Conservation (phyloP, 1,139 yeast genomes). For the Komagataea norvegica region DNA sequence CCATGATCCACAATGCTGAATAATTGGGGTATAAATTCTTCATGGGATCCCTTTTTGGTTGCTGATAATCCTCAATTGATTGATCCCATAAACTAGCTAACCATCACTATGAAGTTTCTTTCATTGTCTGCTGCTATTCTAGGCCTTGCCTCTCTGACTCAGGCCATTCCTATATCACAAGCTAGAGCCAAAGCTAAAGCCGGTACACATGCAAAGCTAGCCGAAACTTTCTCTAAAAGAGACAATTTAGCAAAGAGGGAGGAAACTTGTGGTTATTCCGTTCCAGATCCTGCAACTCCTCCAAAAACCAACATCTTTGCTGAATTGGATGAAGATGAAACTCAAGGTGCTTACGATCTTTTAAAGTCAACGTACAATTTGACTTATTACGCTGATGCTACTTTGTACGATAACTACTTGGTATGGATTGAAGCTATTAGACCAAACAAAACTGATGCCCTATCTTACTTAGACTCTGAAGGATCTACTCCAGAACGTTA, state of each 20-base stretch:
- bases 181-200: constrained; percentile 2
- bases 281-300: constrained; percentile 14
- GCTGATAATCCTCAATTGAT: too few relatives aligned
- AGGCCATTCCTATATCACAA: constrained; percentile 1
- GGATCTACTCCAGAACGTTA: constrained; percentile 21
- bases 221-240: background rate
- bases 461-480: constrained; percentile 20
- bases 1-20: too few relatives aligned
- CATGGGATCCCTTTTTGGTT: too few relatives aligned
- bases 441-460: constrained; percentile 27
- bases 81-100: too few relatives aligned
- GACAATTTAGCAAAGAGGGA: constrained; percentile 8
- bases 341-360: constrained; percentile 17
- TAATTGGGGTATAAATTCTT: too few relatives aligned
- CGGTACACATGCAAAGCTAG: constrained; percentile 1
- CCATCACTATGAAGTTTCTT: background rate
- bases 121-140: constrained; percentile 1
- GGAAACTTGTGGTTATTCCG: constrained; percentile 12
- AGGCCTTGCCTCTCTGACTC: background rate
- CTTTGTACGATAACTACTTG: constrained; percentile 22
- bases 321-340: constrained; percentile 20
- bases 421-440: constrained; percentile 25
- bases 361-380: constrained; percentile 18
- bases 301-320: constrained; percentile 25
- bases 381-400: constrained; percentile 19